Conservation (phyloP, 2,329 filamentous ascomycete species). For the Chaetomium sp. region DNA sequence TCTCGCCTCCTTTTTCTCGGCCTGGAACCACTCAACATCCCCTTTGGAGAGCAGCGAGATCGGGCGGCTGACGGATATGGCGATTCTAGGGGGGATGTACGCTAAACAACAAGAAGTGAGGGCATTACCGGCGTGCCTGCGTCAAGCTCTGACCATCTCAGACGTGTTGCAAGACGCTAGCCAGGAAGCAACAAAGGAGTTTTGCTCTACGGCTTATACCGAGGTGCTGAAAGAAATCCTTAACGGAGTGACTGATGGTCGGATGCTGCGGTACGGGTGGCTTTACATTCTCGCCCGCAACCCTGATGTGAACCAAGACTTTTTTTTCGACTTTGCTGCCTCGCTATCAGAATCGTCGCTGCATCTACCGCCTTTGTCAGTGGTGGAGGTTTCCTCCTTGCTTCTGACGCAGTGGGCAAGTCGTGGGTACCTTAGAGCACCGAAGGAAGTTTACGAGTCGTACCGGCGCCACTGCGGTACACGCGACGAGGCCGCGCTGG, state of each 20-base stretch:
- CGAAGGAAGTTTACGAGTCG: not conserved
- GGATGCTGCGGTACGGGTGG: slow-evolving; percentile 22
- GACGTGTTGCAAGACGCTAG: not conserved
- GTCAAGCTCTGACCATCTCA: slow-evolving; percentile 8
- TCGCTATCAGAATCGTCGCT: slow-evolving; percentile 13
- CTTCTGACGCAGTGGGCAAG: slow-evolving; percentile 29
- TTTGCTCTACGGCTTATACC: slow-evolving; percentile 13
- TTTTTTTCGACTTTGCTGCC: slow-evolving; percentile 12
- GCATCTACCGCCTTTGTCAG: slow-evolving; percentile 13
- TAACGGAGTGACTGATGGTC: not conserved
- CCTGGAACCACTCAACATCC: slow-evolving; percentile 6
- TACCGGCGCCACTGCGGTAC: slow-evolving; percentile 11
- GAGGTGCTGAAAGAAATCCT: slow-evolving; percentile 4
- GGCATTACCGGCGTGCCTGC: slow-evolving; percentile 1
- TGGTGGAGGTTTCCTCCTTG: slow-evolving; percentile 25
- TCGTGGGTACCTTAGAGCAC: slow-evolving; percentile 21
- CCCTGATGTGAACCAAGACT: slow-evolving; percentile 14
- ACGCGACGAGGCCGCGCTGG: slow-evolving; percentile 21
- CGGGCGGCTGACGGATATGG: not conserved
- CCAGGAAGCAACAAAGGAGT: slow-evolving; percentile 4
- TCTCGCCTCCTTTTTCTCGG: slow-evolving; percentile 11
- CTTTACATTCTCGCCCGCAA: slow-evolving; percentile 23
- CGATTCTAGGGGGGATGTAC: not conserved
- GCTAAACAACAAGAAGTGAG: not conserved
- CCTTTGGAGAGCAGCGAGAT: not conserved